Evolutionary conservation across 2,329 filamentous ascomycete species (phyloP).

Genomic region (Scortechinia acanthostroma): DNA sequence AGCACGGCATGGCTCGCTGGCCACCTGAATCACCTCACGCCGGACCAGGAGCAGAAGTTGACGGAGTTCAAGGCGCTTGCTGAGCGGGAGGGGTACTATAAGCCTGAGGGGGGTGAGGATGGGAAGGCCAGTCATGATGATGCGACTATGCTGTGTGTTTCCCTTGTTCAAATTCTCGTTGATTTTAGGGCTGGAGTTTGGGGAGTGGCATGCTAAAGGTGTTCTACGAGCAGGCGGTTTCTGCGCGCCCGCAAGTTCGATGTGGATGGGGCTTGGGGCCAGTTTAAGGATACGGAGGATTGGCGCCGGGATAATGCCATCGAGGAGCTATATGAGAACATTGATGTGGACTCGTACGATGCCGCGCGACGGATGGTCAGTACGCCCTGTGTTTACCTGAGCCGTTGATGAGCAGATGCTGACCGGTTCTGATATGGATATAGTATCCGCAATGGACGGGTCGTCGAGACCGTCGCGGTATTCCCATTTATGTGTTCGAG

Average conservation of each 20-base stretch:
- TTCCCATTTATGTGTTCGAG: conserved; percentile 4
- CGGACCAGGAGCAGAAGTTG: background rate
- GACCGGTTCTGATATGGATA: background rate
- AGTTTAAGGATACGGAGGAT: conserved; percentile 1
- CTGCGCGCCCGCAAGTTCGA: conserved; percentile 4
- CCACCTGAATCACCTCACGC: background rate
- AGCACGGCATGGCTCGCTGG: background rate
- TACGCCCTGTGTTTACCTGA: background rate
- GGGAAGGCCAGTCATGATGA: conserved; percentile 2
- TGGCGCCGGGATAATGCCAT: conserved; percentile 3
- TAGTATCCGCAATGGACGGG: conserved; percentile 5
- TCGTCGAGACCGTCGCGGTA: conserved; percentile 3
- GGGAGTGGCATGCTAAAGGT: no score
- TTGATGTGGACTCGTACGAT: background rate
- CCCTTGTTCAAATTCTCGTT: background rate
- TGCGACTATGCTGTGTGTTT: conserved; percentile 2
- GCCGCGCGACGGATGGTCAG: background rate
- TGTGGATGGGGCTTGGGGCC: conserved; percentile 3
- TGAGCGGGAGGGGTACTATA: background rate
- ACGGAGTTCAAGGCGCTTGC: background rate
- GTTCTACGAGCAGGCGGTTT: conserved; percentile 3
- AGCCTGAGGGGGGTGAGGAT: background rate
- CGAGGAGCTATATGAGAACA: background rate
- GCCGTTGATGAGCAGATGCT: background rate
- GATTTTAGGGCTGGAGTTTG: background rate